Evolutionary conservation across 129 eudicot species (phyloP).

Genomic region (Tagetes erecta): DNA sequence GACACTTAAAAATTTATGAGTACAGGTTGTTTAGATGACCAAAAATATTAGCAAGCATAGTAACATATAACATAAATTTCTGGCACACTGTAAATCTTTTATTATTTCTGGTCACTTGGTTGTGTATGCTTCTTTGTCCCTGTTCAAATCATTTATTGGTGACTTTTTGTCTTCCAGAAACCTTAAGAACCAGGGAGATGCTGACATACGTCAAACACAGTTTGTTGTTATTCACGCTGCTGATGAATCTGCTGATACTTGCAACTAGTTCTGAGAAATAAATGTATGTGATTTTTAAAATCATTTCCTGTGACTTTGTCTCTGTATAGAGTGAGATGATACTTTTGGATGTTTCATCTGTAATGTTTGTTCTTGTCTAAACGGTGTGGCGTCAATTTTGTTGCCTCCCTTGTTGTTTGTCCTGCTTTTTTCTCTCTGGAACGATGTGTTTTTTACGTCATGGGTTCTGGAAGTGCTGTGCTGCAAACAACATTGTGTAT

Average conservation of each 20-base stretch:
- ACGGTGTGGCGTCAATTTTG: background rate
- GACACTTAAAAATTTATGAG: background rate
- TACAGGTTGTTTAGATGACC: background rate
- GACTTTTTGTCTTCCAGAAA: constrained; percentile 29
- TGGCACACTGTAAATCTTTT: background rate
- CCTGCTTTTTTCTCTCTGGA: background rate
- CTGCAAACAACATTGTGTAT: background rate
- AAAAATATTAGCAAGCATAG: background rate
- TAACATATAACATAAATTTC: background rate
- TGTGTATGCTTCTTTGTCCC: background rate
- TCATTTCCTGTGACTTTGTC: constrained; percentile 7
- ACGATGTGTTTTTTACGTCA: background rate
- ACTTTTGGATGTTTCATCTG: constrained; percentile 7
- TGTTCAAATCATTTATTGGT: background rate
- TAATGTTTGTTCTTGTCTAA: constrained; percentile 13
- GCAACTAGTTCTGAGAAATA: constrained; percentile 24
- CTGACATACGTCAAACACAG: constrained; percentile 16
- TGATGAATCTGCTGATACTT: constrained; percentile 25
- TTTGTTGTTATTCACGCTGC: constrained; percentile 7
- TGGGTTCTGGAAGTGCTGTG: background rate
- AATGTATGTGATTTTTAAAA: constrained; percentile 22
- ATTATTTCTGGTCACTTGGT: background rate
- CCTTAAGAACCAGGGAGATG: constrained; percentile 29
- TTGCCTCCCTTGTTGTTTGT: background rate
- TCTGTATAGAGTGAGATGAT: constrained; percentile 29